phyloP scores from a whole-genome alignment of 768 basidiomycete genomes.

The Royoungia palumana region DNA sequence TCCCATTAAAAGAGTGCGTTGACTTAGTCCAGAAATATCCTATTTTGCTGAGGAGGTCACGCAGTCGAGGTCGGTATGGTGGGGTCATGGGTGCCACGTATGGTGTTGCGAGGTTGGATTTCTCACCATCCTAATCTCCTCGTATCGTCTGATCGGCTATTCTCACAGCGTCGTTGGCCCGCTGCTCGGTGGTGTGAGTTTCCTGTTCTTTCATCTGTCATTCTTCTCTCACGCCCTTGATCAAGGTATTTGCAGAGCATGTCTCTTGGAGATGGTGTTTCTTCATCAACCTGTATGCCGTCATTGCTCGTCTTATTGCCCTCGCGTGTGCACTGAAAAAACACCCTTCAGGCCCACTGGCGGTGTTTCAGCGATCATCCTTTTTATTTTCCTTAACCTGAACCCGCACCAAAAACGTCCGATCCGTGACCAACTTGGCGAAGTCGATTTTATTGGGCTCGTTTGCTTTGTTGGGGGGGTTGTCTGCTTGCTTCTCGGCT shows the following conservation, averaged over 20 bases:
- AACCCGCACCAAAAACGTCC: constrained; percentile 66
- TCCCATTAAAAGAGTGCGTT: constrained; percentile 68
- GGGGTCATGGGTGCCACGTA: constrained; percentile 74
- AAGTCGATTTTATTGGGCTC: constrained; percentile 74
- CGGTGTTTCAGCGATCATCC: constrained; percentile 54
- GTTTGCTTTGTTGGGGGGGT: constrained; percentile 59
- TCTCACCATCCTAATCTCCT: background rate
- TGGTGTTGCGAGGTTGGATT: constrained; percentile 53
- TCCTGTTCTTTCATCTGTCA: background rate
- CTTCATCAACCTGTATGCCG: constrained; percentile 67
- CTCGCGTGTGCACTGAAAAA: background rate
- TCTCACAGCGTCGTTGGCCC: constrained; percentile 62
- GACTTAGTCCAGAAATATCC: background rate
- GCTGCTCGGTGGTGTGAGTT: constrained; percentile 69
- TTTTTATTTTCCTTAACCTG: constrained; percentile 77
- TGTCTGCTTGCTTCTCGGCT: constrained; percentile 67
- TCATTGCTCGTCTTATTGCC: background rate
- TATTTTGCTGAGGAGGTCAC: background rate
- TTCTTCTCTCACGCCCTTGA: background rate
- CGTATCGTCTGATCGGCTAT: background rate
- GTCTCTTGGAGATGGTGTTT: constrained; percentile 86
- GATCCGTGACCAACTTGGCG: constrained; percentile 52
- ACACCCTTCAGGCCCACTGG: constrained; percentile 60
- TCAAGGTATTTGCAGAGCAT: constrained; percentile 68
- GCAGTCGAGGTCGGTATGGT: constrained; percentile 71